Base-by-base conservation (phyloP, 495 filamentous ascomycete species). In the Apodospora peruviana region DNA sequence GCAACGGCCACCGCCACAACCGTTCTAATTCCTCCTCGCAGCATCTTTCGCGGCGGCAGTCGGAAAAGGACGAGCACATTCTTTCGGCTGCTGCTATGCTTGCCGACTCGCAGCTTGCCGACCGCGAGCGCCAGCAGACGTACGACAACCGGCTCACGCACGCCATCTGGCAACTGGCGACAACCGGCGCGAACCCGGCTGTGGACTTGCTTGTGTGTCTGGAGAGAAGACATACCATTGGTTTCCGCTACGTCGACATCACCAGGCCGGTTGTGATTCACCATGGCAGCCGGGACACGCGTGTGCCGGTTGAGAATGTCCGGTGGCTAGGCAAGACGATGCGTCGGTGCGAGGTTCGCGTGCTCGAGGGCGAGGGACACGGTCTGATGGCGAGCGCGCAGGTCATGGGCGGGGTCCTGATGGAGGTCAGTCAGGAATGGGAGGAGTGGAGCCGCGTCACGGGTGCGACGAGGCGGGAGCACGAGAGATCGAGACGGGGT, bases 191-290 rank as follows among this genome's bases (percentile, higher is more conserved):
- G 16, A 97, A 99, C 62, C 94, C 93, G 1, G 90, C 91, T 2
- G 85, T 95, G 11, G 93, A 99, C 66, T 68, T 99, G 9, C 71
- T 99, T 2, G 87, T 95, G 10, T 99, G 93, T 61, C 71, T 99
- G 12, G 93, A 99, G 66, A 83, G 94, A 17, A 80, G 86, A 9
- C 87, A 94, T 55, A 83, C 87, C 0, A 96, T 99, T 56, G 93
- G 93, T 0, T 99, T 99, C 68, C 82, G 91, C 23, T 99, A 99
- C 58, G 90, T 95, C 16, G 93, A 99, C 60, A 96, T 97, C 54
- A 93, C 83, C 0, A 80, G 90, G 8, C 79, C 85, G 0, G 87
- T 96, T 1, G 85, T 95, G 20, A 95, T 99, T 50, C 91, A 95
- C 56, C 93, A 99, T 57, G 93, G 93, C 11, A 89, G 82, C 60